These are phyloP conservation scores for Colletotrichum sp. DNA, from an alignment of 2,329 filamentous ascomycete genomes.

Conservation along the genomic window DNA sequence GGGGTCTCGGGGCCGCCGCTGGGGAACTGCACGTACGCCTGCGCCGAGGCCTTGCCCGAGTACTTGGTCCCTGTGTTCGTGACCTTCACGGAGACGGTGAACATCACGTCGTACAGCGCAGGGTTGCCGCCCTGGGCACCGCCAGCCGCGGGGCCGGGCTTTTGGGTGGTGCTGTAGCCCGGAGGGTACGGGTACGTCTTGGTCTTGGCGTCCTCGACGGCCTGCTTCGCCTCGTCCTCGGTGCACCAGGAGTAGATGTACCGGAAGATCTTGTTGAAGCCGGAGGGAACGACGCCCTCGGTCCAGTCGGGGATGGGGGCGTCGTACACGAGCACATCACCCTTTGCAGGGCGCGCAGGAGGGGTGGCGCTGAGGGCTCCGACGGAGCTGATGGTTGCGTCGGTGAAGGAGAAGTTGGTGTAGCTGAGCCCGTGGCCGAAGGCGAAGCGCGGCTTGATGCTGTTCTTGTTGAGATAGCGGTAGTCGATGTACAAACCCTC, in stretches of 20 bases:
- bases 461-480: conserved; percentile 81
- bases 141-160: conserved; percentile 60
- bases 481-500: conserved; percentile 92
- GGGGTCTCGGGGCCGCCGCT: conserved; percentile 63
- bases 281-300: conserved; percentile 63
- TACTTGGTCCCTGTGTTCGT: conserved; percentile 54
- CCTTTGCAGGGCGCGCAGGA: conserved; percentile 35
- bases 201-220: conserved; percentile 37
- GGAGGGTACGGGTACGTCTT: conserved; percentile 65
- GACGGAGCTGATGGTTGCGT: conserved; percentile 51
- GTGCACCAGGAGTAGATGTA: conserved; percentile 75
- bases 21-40: conserved; percentile 52
- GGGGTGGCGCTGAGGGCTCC: conserved; percentile 46
- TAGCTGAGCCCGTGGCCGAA: conserved; percentile 90
- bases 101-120: conserved; percentile 60
- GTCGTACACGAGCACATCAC: conserved; percentile 51
- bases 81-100: conserved; percentile 50
- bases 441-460: conserved; percentile 77
- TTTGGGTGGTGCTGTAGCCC: conserved; percentile 63
- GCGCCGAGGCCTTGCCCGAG: conserved; percentile 50
- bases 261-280: conserved; percentile 64
- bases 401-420: conserved; percentile 70
- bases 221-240: conserved; percentile 41
- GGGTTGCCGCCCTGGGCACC: conserved; percentile 75
- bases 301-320: conserved; percentile 55